These are phyloP conservation scores for Vitellaria paradoxa DNA, from an alignment of 179 eudicot genomes.

Conservation along the genomic window DNA sequence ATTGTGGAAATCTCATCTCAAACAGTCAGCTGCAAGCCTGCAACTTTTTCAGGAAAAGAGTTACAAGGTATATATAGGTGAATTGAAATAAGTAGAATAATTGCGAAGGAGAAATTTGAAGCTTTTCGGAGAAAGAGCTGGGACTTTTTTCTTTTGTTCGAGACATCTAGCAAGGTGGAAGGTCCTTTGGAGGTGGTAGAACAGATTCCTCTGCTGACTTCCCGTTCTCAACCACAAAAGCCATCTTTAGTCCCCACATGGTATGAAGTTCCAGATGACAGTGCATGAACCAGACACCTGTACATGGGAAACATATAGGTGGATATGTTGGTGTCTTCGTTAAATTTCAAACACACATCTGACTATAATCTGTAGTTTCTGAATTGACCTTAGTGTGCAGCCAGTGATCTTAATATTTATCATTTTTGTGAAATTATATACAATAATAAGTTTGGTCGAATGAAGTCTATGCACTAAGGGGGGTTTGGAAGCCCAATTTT, in stretches of 20 bases:
- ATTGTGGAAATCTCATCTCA: slow-evolving; percentile 16
- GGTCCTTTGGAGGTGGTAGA: slow-evolving; percentile 43
- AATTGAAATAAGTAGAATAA: neutral
- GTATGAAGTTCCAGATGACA: slow-evolving; percentile 50
- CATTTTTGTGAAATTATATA: too few species aligned
- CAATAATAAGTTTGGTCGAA: too few species aligned
- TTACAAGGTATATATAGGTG: neutral
- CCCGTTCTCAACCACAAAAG: slow-evolving; percentile 44
- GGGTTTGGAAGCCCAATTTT: too few species aligned
- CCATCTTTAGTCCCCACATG: slow-evolving; percentile 43
- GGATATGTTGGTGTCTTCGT: neutral
- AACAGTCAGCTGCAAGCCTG: slow-evolving; percentile 8
- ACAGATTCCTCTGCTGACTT: slow-evolving; percentile 32
- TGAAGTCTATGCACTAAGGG: too few species aligned
- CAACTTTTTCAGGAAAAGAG: slow-evolving; percentile 10
- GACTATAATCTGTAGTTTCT: too few species aligned
- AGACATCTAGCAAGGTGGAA: slow-evolving; percentile 33
- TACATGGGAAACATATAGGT: neutral
- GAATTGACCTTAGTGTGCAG: too few species aligned
- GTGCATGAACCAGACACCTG: slow-evolving; percentile 51
- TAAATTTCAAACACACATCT: neutral
- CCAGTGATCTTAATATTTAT: too few species aligned
- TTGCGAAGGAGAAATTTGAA: neutral
- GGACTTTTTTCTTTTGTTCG: neutral
- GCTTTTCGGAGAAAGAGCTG: neutral